These are phyloP conservation scores for Penicillium bialowiezense DNA, from an alignment of 495 filamentous ascomycete genomes.

Conservation along the genomic window DNA sequence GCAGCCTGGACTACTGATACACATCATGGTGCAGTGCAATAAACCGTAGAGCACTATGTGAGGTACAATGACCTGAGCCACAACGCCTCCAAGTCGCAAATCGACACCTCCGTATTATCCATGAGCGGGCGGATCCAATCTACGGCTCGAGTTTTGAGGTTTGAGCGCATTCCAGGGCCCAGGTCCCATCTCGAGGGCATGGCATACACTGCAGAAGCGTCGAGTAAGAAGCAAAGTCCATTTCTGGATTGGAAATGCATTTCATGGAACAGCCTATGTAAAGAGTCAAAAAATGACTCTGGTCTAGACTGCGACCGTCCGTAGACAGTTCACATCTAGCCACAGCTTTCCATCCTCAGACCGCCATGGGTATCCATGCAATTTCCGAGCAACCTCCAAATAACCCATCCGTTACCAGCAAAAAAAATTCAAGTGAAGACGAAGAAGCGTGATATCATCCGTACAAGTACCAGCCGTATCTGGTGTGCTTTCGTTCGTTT, in stretches of 20 bases:
- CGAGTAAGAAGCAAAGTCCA: constrained; percentile 14
- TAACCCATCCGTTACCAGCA: constrained; percentile 26
- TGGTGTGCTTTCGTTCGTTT: constrained; percentile 31
- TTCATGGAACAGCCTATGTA: constrained; percentile 33
- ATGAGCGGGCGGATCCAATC: too few relatives aligned
- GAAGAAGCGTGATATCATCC: constrained; percentile 38
- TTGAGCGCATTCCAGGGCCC: background rate
- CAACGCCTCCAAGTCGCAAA: background rate
- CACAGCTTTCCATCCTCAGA: constrained; percentile 27
- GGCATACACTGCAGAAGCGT: background rate
- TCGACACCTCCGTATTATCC: too few relatives aligned
- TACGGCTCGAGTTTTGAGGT: background rate
- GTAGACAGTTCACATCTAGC: constrained; percentile 14
- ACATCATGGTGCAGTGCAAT: too few relatives aligned
- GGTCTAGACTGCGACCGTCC: constrained; percentile 8
- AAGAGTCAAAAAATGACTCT: constrained; percentile 26
- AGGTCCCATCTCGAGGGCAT: background rate
- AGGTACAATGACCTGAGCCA: too few relatives aligned
- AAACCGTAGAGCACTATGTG: too few relatives aligned
- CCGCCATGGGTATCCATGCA: constrained; percentile 18
- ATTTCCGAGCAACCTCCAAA: constrained; percentile 22
- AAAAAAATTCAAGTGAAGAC: constrained; percentile 31
- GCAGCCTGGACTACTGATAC: too few relatives aligned
- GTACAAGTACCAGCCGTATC: constrained; percentile 33
- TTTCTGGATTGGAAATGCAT: constrained; percentile 31